Conservation (phyloP, 148 eudicot genomes). For the Rhododendron vialii region DNA sequence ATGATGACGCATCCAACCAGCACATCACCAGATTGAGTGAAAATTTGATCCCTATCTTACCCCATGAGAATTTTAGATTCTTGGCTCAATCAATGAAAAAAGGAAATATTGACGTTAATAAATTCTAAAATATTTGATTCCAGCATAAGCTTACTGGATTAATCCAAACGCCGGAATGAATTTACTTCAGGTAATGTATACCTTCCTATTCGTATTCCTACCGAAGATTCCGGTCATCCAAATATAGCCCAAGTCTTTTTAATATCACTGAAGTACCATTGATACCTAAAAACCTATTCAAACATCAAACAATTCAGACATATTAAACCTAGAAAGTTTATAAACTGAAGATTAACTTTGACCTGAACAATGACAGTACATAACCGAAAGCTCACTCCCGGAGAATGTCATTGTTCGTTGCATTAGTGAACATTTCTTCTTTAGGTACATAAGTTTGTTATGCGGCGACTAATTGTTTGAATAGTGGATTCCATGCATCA, state of each 20-base stretch:
- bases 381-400: not conserved
- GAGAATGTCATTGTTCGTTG: not conserved
- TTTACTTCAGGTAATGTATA: too few species aligned
- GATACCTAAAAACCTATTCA: not conserved
- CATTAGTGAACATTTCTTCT: not conserved
- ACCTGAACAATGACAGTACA: not conserved
- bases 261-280: not conserved
- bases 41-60: too few species aligned
- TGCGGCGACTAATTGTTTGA: not conserved
- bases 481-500: not conserved
- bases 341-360: not conserved
- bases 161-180: too few species aligned
- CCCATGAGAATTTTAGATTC: too few species aligned
- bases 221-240: too few species aligned
- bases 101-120: too few species aligned
- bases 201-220: too few species aligned
- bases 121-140: too few species aligned
- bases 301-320: not conserved
- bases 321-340: not conserved
- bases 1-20: too few species aligned
- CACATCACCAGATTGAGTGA: too few species aligned
- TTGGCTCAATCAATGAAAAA: too few species aligned
- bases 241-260: not conserved
- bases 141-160: too few species aligned
- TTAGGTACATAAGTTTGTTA: not conserved